Evolutionary conservation across 495 filamentous ascomycete genomes (phyloP).

Genomic region (Ramalina peruviana): DNA sequence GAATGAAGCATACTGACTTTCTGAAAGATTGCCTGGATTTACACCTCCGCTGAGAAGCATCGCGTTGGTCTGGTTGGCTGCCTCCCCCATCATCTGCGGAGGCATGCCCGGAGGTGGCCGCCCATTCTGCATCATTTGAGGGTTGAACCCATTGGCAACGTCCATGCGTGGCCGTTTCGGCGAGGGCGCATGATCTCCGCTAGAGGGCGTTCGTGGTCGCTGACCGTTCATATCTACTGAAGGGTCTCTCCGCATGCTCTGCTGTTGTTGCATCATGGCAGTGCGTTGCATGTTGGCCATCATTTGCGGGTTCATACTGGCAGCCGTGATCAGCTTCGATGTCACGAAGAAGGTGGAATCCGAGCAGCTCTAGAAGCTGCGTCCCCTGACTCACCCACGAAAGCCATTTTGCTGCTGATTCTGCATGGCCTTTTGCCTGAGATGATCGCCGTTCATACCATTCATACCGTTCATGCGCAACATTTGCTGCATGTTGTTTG

Average conservation of each 20-base stretch:
- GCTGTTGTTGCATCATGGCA: conserved; percentile 44
- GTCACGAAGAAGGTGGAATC: neutral
- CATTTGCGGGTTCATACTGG: conserved; percentile 31
- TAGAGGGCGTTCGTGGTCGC: conserved; percentile 66
- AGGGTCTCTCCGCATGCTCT: conserved; percentile 62
- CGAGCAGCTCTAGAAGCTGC: neutral
- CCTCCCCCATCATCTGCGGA: conserved; percentile 48
- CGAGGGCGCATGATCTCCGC: conserved; percentile 77
- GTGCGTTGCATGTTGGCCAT: conserved; percentile 52
- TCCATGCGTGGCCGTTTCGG: conserved; percentile 90
- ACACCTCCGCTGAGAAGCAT: conserved; percentile 67
- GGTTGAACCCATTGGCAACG: conserved; percentile 53
- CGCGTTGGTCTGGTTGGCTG: conserved; percentile 38
- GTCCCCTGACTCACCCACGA: neutral
- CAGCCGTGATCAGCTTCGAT: neutral
- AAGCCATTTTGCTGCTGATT: conserved; percentile 2
- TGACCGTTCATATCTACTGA: conserved; percentile 79
- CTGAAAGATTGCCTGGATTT: conserved; percentile 56
- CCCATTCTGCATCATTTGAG: conserved; percentile 68
- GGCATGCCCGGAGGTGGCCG: conserved; percentile 59
- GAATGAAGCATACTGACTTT: conserved; percentile 64
- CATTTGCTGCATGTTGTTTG: conserved; percentile 30
- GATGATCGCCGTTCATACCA: neutral
- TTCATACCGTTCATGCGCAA: conserved; percentile 30
- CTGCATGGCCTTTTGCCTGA: conserved; percentile 1